Evolutionary conservation across 495 filamentous ascomycete species (phyloP), one percentile per base, ranked within the genome.

Genomic region (Cenococcum geophilum): DNA sequence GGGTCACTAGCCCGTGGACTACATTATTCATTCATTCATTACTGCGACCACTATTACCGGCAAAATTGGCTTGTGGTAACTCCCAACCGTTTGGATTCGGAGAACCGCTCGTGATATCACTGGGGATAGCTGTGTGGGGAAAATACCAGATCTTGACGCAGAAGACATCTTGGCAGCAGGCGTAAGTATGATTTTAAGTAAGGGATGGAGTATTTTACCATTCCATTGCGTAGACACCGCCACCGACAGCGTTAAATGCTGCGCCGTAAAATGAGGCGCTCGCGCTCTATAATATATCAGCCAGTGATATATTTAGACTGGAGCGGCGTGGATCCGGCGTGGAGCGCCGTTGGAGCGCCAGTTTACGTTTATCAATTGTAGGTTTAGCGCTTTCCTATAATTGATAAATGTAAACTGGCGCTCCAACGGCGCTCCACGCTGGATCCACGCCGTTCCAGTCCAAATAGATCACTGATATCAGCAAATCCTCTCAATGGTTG

Each of bases 61-160:
- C 32, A 47, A 66, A 69, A 55, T 78, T 78, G 1, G 83, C 84
- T 0, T 76, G 63, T 0, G 87, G 83, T 21, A 68, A 73, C 8
- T 80, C 81, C 84, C 86, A 90, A 34, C 59, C 72, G 18, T 74
- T 74, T 8, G 86, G 85, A 61, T 86, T 76, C 0, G 86, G 86
- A 8, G 53, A 74, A 5, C 72, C 72, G 11, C 65, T 61, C 0
- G 71, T 67, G 55, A 87, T 76, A 65, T 87, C 83, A 21, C 67
- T 57, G 0, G 84, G 85, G 36, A 83, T 69, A 16, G 63, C 68
- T n/a, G 62, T 64, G 16, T 79, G 72, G 2, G 71, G 61, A 63
- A 85, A 88, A 71, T 81, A 80, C 81, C 83, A 89, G 45, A 87
- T 71, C 11, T 77, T 77, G 65, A 90, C 87, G 43, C 77, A 77